Evolutionary conservation across 371 early-diverging fungal species (phyloP).

Genomic region (Actinomortierella wolfii): DNA sequence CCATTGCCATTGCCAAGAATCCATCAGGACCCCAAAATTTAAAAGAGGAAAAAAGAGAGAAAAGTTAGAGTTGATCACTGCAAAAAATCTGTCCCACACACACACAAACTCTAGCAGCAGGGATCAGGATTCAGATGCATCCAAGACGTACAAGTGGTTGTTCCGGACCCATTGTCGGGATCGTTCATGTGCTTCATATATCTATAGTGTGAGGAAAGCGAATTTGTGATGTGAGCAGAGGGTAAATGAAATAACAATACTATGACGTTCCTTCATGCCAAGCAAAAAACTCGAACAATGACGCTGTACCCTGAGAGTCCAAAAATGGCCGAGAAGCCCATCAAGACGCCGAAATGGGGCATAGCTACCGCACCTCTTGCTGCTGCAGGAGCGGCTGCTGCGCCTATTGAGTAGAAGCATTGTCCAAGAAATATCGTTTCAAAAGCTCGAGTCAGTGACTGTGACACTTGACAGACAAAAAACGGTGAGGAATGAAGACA

Average conservation of each 20-base stretch:
- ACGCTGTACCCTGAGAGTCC: constrained; percentile 23
- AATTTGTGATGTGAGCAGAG: not conserved
- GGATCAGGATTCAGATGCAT: too few relatives aligned
- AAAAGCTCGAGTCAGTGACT: not conserved
- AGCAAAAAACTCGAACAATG: not conserved
- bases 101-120: too few relatives aligned
- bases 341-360: constrained; percentile 40
- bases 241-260: too few relatives aligned
- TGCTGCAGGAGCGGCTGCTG: constrained; percentile 21
- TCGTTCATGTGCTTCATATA: constrained; percentile 40
- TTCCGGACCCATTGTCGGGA: constrained; percentile 43
- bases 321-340: constrained; percentile 37
- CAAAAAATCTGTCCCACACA: too few relatives aligned
- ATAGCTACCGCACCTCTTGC: constrained; percentile 18
- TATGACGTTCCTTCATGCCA: too few relatives aligned
- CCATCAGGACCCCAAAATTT: too few relatives aligned
- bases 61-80: too few relatives aligned
- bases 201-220: constrained; percentile 1
- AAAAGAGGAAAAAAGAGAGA: too few relatives aligned
- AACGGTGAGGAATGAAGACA: not conserved
- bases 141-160: constrained; percentile 35
- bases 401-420: constrained; percentile 11
- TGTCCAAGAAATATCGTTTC: too few relatives aligned
- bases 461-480: not conserved
- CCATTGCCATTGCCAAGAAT: too few relatives aligned